phyloP scores from a whole-genome alignment of 2,329 filamentous ascomycete species.

The Aspergillus awamori region DNA sequence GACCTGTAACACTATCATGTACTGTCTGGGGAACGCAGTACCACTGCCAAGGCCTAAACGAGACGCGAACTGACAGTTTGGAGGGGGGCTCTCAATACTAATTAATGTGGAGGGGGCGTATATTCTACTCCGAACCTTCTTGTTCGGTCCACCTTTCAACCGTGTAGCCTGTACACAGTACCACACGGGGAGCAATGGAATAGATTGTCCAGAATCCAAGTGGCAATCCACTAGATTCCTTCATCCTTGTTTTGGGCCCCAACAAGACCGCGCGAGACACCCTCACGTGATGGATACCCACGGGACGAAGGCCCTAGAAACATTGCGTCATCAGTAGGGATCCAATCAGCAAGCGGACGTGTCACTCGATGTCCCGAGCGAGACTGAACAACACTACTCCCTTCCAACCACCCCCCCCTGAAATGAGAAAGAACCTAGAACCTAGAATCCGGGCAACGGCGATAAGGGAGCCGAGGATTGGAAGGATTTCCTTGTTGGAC shows the following conservation, averaged over 20 bases:
- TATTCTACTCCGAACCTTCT: constrained; percentile 8
- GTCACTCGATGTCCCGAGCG: constrained; percentile 17
- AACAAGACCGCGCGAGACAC: constrained; percentile 6
- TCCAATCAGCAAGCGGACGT: constrained; percentile 19
- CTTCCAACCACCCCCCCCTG: constrained; percentile 8
- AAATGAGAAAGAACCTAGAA: background rate
- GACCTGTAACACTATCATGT: background rate
- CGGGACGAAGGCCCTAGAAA: constrained; percentile 10
- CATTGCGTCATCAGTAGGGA: constrained; percentile 24
- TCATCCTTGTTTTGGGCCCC: constrained; percentile 8
- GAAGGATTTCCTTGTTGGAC: constrained; percentile 6
- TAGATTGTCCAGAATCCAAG: constrained; percentile 12
- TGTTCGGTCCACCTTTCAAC: background rate
- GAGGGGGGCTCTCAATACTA: background rate
- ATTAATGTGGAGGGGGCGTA: constrained; percentile 3
- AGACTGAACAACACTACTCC: background rate
- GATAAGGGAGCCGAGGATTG: background rate
- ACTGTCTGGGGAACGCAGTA: background rate
- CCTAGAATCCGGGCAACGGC: background rate
- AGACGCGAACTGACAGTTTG: constrained; percentile 2
- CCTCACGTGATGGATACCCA: constrained; percentile 21
- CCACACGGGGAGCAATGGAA: background rate
- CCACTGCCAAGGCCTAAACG: background rate
- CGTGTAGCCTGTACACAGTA: background rate
- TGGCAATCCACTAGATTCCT: constrained; percentile 18